These are phyloP conservation scores for Arthrobotrys sphaeroides DNA, from an alignment of 2,329 filamentous ascomycete genomes.

Conservation along the genomic window DNA sequence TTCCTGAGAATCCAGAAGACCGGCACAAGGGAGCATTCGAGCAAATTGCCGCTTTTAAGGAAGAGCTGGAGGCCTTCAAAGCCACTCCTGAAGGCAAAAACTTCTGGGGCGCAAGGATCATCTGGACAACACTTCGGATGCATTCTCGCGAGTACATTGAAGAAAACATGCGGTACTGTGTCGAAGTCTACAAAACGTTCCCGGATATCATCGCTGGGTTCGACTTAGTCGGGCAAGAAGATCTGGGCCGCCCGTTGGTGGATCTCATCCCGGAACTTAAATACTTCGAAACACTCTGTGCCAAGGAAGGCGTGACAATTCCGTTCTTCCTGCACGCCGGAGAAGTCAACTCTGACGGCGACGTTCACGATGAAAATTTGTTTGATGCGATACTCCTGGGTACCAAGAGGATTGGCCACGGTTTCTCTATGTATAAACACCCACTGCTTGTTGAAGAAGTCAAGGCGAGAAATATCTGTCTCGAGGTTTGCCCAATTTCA, in stretches of 20 bases:
- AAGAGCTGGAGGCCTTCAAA: slow-evolving; percentile 82
- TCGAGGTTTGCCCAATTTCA: slow-evolving; percentile 90
- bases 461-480: slow-evolving; percentile 83
- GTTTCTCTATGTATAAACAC: slow-evolving; percentile 88
- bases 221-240: slow-evolving; percentile 89
- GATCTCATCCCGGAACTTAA: slow-evolving; percentile 86
- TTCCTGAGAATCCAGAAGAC: slow-evolving; percentile 46
- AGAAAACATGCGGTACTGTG: slow-evolving; percentile 86
- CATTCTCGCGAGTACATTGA: slow-evolving; percentile 73
- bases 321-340: slow-evolving; percentile 97
- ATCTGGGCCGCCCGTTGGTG: slow-evolving; percentile 76
- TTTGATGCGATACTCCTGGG: slow-evolving; percentile 89
- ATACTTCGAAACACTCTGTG: slow-evolving; percentile 90
- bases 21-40: slow-evolving; percentile 62
- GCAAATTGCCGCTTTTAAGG: slow-evolving; percentile 77
- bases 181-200: slow-evolving; percentile 79
- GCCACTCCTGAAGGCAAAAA: slow-evolving; percentile 72
- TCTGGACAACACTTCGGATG: slow-evolving; percentile 80
- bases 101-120: slow-evolving; percentile 86
- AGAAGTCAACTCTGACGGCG: slow-evolving; percentile 83
- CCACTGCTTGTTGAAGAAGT: slow-evolving; percentile 88
- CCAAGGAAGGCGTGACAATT: slow-evolving; percentile 78
- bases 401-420: slow-evolving; percentile 88
- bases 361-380: slow-evolving; percentile 80
- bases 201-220: slow-evolving; percentile 85